Conservation (phyloP, 192 early-diverging fungal species). For the Neocallimastix lanati region DNA sequence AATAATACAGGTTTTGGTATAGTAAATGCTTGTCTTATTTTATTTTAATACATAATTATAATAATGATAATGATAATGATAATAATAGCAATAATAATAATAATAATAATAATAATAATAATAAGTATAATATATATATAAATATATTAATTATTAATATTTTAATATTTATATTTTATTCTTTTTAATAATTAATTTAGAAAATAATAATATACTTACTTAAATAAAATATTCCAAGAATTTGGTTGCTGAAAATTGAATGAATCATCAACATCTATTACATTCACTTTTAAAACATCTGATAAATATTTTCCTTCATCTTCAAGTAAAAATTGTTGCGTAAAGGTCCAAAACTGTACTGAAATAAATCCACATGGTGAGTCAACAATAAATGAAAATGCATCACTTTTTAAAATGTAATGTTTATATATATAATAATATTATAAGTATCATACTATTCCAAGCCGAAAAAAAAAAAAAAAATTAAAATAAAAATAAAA, state of each 20-base stretch:
- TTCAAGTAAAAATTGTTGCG: not conserved
- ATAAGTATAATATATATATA: no score
- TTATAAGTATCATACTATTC: no score
- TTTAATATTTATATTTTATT: no score
- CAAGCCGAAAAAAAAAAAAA: no score
- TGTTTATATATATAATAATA: no score
- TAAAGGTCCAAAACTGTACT: not conserved
- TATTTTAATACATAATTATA: no score
- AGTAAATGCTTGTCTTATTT: not conserved
- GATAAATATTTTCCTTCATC: not conserved
- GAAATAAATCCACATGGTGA: not conserved
- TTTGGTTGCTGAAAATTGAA: not conserved
- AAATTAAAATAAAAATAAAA: no score
- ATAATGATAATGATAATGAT: no score
- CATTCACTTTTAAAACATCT: not conserved
- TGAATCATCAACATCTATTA: not conserved
- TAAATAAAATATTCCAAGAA: not conserved
- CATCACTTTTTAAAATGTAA: not conserved
- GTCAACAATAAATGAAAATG: not conserved
- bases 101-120: no score
- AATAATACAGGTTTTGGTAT: not conserved
- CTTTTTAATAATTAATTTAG: no score
- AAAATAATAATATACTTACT: not conserved
- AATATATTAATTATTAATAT: no score
- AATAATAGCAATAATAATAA: no score